A percentile compares a stretch with the other conserved stretches of the same genome.
Conservation (phyloP, 2,329 filamentous ascomycete species). For the Neofusicoccum parvum region DNA sequence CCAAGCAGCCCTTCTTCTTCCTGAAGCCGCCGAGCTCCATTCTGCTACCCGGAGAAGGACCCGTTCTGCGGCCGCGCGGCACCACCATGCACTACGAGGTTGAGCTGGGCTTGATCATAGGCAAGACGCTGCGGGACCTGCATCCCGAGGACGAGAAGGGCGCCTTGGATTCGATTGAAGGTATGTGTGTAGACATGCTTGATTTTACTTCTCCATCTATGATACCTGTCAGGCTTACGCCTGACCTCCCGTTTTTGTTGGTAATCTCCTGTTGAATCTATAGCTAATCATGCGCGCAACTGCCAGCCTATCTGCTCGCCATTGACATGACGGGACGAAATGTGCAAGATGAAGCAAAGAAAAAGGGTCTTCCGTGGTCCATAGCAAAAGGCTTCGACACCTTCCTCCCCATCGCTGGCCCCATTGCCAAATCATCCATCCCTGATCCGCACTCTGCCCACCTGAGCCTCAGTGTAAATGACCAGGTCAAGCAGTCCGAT, state of each 20-base stretch:
- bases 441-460: conserved; percentile 86
- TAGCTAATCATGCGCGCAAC: not conserved
- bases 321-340: conserved; percentile 99
- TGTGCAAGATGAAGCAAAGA: conserved; percentile 94
- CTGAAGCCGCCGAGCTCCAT: conserved; percentile 90
- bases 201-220: not conserved
- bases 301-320: conserved; percentile 76
- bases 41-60: conserved; percentile 74
- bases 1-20: conserved; percentile 99
- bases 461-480: conserved; percentile 83
- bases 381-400: conserved; percentile 98
- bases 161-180: conserved; percentile 80
- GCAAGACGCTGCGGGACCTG: conserved; percentile 76
- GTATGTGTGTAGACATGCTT: conserved; percentile 47
- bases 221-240: too few relatives aligned
- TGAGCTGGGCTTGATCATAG: conserved; percentile 87
- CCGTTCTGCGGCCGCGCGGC: conserved; percentile 79
- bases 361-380: conserved; percentile 92
- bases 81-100: conserved; percentile 93
- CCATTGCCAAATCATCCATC: conserved; percentile 79
- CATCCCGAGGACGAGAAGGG: conserved; percentile 71
- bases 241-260: too few relatives aligned
- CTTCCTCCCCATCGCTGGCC: conserved; percentile 82
- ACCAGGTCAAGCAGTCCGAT: conserved; percentile 75
- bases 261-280: too few relatives aligned